phyloP scores from a whole-genome alignment of 352 stramenopile genomes.

The Globisporangium acanthophoron region DNA sequence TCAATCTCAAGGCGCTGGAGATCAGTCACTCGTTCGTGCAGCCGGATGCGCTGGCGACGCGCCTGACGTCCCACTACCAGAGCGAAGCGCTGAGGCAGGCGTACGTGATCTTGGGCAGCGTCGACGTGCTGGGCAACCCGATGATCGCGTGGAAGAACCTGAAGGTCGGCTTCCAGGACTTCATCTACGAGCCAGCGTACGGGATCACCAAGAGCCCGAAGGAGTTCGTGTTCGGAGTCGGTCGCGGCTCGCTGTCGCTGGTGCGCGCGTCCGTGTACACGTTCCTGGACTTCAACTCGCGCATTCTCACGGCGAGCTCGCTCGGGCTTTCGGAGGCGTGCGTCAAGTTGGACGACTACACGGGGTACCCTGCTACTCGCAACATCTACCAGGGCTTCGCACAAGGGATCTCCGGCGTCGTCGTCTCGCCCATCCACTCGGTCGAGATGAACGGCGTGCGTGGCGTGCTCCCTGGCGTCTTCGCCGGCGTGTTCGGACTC shows the following conservation, averaged over 20 bases:
- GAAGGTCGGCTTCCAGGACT: slow-evolving; percentile 72
- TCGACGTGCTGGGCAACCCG: slow-evolving; percentile 85
- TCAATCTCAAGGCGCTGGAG: slow-evolving; percentile 66
- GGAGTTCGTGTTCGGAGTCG: slow-evolving; percentile 74
- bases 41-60: slow-evolving; percentile 57
- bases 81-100: slow-evolving; percentile 84
- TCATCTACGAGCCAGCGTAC: slow-evolving; percentile 76
- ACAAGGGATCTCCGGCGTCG: slow-evolving; percentile 78
- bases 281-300: slow-evolving; percentile 82
- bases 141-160: slow-evolving; percentile 88
- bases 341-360: slow-evolving; percentile 86
- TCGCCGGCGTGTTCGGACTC: slow-evolving; percentile 75
- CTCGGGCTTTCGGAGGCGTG: slow-evolving; percentile 82
- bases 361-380: slow-evolving; percentile 73
- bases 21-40: slow-evolving; percentile 87
- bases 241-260: slow-evolving; percentile 77
- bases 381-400: slow-evolving; percentile 87
- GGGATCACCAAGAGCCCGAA: slow-evolving; percentile 75
- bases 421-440: slow-evolving; percentile 79
- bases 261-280: slow-evolving; percentile 83
- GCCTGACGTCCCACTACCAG: slow-evolving; percentile 80
- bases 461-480: slow-evolving; percentile 69
- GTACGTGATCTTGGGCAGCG: slow-evolving; percentile 84
- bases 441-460: slow-evolving; percentile 73
- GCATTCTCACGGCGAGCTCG: slow-evolving; percentile 78